Base-by-base conservation (phyloP, 257 asterid species). In the Penstemon eatonii region DNA sequence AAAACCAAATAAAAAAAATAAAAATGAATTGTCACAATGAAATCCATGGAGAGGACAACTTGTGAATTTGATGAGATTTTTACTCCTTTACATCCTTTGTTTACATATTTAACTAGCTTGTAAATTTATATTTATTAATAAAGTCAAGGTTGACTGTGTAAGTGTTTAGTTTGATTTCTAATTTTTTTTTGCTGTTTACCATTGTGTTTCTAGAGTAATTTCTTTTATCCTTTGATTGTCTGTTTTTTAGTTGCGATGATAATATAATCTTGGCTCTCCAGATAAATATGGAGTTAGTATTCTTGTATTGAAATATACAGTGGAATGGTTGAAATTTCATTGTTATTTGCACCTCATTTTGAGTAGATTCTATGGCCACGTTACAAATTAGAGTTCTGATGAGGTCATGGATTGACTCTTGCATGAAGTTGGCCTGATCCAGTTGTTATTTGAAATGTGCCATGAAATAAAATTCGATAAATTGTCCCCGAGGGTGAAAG, bases 341-440 rank as follows among this genome's bases (percentile, higher is more conserved):
- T 25, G 12, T 51, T 53, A 13, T 53, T 53, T 53, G 58, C 19
- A 46, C 4, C 52, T 53, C 58, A 53, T 13, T 18, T 53, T n/a
- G 58, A 53, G 58, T 13, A 36, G 36, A 18, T 18, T 53, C 7
- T 4, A 18, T 53, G 33, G 33, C 51, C 1, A 0, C 7, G 42
- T 43, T 56, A 36, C 18, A 67, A 56, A 40, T 53, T 5, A 9
- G 57, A 44, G 43, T 5, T 42, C n/a, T 50, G 39, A 45, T 10
- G 44, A 15, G 60, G 47, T 68, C 42, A 36, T 46, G 7, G 60
- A 6, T 74, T 67, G 11, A 54, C 13, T 19, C 41, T n/a, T 61
- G 39, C 38, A 5, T 40, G 33, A n/a, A 53, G 36, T 53, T 5
- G 37, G 58, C 33, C 9, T 2, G 3, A 12, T 8, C 40, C 36